Evolutionary conservation across 2,329 filamentous ascomycete species (phyloP).

Genomic region (Dryadomyces sulphureus): DNA sequence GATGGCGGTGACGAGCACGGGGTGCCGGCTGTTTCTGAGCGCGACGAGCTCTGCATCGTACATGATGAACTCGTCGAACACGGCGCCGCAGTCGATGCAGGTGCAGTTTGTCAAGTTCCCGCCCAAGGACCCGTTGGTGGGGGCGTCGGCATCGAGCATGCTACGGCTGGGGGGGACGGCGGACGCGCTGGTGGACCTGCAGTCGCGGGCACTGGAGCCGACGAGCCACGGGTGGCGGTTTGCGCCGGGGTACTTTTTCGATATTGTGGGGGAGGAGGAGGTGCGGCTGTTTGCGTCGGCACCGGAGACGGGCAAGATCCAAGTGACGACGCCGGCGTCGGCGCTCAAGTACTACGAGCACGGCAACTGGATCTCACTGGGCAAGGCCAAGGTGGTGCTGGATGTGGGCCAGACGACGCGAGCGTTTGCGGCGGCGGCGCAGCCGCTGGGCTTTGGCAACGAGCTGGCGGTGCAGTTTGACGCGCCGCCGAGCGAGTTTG

Average conservation of each 20-base stretch:
- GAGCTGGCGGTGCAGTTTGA: slow-evolving; percentile 96
- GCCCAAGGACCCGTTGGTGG: slow-evolving; percentile 33
- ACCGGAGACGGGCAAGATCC: slow-evolving; percentile 78
- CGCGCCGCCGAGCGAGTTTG: slow-evolving; percentile 64
- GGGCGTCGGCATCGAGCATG: neutral
- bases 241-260: slow-evolving; percentile 81
- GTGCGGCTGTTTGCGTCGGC: slow-evolving; percentile 64
- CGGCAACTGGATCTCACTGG: slow-evolving; percentile 64
- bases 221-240: slow-evolving; percentile 47
- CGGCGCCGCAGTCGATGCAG: slow-evolving; percentile 85
- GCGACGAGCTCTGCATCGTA: slow-evolving; percentile 66
- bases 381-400: slow-evolving; percentile 48
- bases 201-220: slow-evolving; percentile 31
- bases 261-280: slow-evolving; percentile 41
- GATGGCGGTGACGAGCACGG: slow-evolving; percentile 79
- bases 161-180: slow-evolving; percentile 14
- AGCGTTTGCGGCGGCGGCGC: slow-evolving; percentile 52
- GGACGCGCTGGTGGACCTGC: slow-evolving; percentile 29
- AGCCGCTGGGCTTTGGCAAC: slow-evolving; percentile 75
- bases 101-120: slow-evolving; percentile 95
- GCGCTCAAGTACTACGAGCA: slow-evolving; percentile 58
- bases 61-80: slow-evolving; percentile 42
- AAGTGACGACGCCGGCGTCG: slow-evolving; percentile 37
- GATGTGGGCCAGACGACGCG: slow-evolving; percentile 65
- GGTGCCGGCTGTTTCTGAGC: slow-evolving; percentile 83